A percentile compares a stretch with the other conserved stretches of the same genome.
phyloP scores from a whole-genome alignment of 2,329 filamentous ascomycete species.

The Dactylellina haptotyla region DNA sequence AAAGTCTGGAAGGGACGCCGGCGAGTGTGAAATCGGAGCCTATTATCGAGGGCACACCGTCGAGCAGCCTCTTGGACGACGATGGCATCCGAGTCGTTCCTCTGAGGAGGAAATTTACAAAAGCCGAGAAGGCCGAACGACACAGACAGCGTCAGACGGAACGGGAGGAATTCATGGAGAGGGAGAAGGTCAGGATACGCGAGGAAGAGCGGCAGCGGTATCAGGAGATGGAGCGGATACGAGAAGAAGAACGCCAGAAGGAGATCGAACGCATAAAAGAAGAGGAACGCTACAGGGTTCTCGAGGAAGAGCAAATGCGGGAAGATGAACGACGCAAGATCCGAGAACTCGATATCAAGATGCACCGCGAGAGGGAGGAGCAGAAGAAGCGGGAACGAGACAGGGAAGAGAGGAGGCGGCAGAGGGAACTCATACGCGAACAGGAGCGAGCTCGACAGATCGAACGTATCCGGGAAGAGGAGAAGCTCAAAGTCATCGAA shows the following conservation, averaged over 20 bases:
- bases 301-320: constrained; percentile 37
- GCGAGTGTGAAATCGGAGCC: constrained; percentile 17
- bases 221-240: constrained; percentile 54
- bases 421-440: constrained; percentile 38
- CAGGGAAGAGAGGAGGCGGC: constrained; percentile 31
- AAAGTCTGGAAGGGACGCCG: constrained; percentile 35
- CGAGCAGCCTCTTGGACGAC: constrained; percentile 55
- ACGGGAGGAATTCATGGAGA: constrained; percentile 52
- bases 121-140: constrained; percentile 55
- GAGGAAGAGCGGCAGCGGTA: constrained; percentile 49
- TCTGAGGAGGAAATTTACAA: constrained; percentile 56
- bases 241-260: constrained; percentile 55
- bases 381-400: constrained; percentile 51
- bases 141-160: constrained; percentile 50
- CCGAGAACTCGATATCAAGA: constrained; percentile 40
- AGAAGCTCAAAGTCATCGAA: constrained; percentile 52
- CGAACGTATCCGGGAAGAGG: constrained; percentile 53
- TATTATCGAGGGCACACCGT: constrained; percentile 29
- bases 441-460: constrained; percentile 46
- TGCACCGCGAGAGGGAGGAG: constrained; percentile 36
- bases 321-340: constrained; percentile 48
- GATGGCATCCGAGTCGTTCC: constrained; percentile 65
- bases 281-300: constrained; percentile 29
- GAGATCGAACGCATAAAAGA: constrained; percentile 49
- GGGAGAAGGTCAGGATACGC: constrained; percentile 55